phyloP scores from a whole-genome alignment of 768 basidiomycete genomes.

The Calocera cornea region DNA sequence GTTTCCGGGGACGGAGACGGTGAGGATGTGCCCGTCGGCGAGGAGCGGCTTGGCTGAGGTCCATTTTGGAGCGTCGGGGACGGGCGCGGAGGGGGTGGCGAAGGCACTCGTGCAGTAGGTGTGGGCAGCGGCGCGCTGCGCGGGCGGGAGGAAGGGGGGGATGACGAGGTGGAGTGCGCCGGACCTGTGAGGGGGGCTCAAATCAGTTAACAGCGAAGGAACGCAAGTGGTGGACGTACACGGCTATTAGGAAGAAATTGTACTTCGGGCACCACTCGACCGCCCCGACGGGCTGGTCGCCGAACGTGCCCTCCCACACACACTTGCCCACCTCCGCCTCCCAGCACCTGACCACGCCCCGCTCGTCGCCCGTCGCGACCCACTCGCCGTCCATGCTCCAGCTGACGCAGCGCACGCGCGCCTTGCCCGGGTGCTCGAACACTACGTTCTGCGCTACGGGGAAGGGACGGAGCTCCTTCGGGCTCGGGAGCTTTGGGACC shows the following conservation, averaged over 20 bases:
- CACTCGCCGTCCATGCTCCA: conserved; percentile 82
- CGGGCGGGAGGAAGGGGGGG: conserved; percentile 59
- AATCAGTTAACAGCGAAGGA: neutral
- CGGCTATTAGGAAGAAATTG: conserved; percentile 60
- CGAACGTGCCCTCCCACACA: conserved; percentile 74
- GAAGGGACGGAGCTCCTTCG: conserved; percentile 84
- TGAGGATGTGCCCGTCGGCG: neutral
- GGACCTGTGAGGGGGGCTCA: conserved; percentile 37
- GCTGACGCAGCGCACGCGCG: conserved; percentile 59
- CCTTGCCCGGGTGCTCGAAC: conserved; percentile 47
- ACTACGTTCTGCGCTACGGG: conserved; percentile 68
- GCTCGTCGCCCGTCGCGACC: conserved; percentile 84
- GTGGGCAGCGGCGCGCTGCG: conserved; percentile 43
- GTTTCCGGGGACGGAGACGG: neutral
- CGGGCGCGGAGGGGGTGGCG: conserved; percentile 45
- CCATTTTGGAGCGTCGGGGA: conserved; percentile 40
- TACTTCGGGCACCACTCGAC: conserved; percentile 88
- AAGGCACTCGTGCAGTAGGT: conserved; percentile 46
- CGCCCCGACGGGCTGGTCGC: conserved; percentile 56
- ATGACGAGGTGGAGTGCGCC: conserved; percentile 66
- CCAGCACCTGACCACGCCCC: conserved; percentile 77
- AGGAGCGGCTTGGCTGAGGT: neutral
- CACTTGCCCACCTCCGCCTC: conserved; percentile 82
- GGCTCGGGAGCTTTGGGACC: conserved; percentile 88
- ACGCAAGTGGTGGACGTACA: conserved; percentile 39